Base-by-base conservation (phyloP, 768 basidiomycete genomes). In the Cubamyces sp. region DNA sequence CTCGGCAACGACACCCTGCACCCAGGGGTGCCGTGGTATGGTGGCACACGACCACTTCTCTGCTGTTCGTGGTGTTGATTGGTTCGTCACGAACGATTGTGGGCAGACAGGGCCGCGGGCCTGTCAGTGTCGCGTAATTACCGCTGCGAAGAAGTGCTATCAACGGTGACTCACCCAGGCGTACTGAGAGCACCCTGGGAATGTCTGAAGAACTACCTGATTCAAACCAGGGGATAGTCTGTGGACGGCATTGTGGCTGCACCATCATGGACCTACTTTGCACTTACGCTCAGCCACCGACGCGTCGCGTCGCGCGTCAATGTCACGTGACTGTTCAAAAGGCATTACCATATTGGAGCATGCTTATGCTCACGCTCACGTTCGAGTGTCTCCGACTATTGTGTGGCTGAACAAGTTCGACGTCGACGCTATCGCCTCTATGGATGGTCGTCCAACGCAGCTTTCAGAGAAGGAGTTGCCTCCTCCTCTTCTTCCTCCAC, bases 301-400 rank as follows among this genome's bases (percentile, higher is more conserved):
- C 46, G 56, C 56, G 62, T n/a, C 50, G 57, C 51, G 40, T 41
- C 57, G 56, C 56, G 57, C 28, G 11, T 14, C 43, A 26, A 8
- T 15, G 47, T 65, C 64, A 61, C 64, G 64, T 65, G 64, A 55
- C 8, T 21, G 52, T 60, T 56, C 34, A 56, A 46, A 48, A 42
- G 34, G 50, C 48, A 55, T 62, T 50, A 39, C 60, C 41, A 41
- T 26, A 21, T 45, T 30, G 39, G 50, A 25, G 25, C 25, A 40
- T 41, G 28, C 43, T n/a, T 25, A 43, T 19, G 50, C 26, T 18
- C 19, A 16, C 40, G 39, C 37, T 50, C 23, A 51, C 40, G 48
- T 15, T 16, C 39, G 57, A 47, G 55, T 34, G 49, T 59, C 49
- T 51, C 7, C 57, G 48, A 37, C 23, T 46, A 14, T 14, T 47